A percentile compares a stretch with the other conserved stretches of the same genome.
Conservation (phyloP, 2,329 filamentous ascomycete genomes). For the Diaporthe velutina region DNA sequence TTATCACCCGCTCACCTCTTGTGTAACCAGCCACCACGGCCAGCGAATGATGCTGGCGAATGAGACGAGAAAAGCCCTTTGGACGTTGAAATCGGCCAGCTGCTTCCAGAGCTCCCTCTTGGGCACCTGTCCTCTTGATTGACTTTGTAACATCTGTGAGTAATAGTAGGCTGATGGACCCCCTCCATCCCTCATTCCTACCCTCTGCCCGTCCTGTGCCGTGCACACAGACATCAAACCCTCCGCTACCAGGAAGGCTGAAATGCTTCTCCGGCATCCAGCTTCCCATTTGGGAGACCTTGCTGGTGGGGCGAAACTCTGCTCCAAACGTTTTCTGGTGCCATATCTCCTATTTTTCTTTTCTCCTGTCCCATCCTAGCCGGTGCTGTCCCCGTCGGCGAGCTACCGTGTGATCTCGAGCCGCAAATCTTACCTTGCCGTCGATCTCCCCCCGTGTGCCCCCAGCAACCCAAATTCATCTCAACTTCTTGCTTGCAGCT, state of each 20-base stretch:
- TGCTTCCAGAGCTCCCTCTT: neutral
- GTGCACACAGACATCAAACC: slow-evolving; percentile 10
- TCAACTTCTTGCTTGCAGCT: slow-evolving; percentile 21
- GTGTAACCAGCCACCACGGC: neutral
- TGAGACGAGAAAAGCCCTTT: neutral
- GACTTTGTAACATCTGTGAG: slow-evolving; percentile 6
- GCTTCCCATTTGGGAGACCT: neutral
- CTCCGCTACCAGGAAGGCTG: neutral
- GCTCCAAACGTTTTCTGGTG: slow-evolving; percentile 6
- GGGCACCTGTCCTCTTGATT: neutral
- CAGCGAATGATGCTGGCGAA: neutral
- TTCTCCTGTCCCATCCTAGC: neutral
- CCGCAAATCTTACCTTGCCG: slow-evolving; percentile 17
- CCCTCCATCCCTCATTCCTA: slow-evolving; percentile 22
- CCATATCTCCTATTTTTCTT: neutral
- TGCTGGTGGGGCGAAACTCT: slow-evolving; percentile 1
- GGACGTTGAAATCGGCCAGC: neutral
- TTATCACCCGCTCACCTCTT: neutral
- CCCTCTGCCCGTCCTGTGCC: neutral
- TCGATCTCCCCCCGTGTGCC: slow-evolving; percentile 14
- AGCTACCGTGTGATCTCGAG: slow-evolving; percentile 28
- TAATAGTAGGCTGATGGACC: neutral
- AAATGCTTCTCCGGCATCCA: slow-evolving; percentile 10
- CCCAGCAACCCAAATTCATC: slow-evolving; percentile 27
- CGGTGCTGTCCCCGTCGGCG: slow-evolving; percentile 10